Conservation (phyloP, 129 eudicot species). For the Chrysanthemum seticuspe region DNA sequence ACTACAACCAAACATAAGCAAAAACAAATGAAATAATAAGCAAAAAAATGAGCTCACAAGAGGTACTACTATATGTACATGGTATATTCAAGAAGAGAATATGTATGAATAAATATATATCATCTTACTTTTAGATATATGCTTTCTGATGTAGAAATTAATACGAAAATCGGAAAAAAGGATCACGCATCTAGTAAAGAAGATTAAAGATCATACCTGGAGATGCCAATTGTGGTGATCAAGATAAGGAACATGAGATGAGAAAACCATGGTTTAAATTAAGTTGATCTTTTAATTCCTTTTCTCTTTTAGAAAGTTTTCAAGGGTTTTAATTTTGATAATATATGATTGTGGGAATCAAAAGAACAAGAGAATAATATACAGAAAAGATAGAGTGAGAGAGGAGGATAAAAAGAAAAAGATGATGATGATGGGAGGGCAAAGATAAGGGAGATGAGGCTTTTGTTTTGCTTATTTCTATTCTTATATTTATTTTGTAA, state of each 20-base stretch:
- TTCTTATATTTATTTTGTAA: slow-evolving; percentile 26
- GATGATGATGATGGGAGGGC: slow-evolving; percentile 45
- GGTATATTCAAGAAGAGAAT: slow-evolving; percentile 56
- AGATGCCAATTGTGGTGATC: slow-evolving; percentile 77
- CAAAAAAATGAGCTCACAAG: slow-evolving; percentile 12
- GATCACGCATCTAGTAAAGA: slow-evolving; percentile 28
- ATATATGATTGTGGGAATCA: slow-evolving; percentile 51
- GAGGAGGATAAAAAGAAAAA: slow-evolving; percentile 36
- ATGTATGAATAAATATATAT: slow-evolving; percentile 42
- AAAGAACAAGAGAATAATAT: slow-evolving; percentile 46
- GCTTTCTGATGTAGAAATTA: slow-evolving; percentile 29
- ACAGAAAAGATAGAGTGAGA: slow-evolving; percentile 35
- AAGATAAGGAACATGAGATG: slow-evolving; percentile 58
- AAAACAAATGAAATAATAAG: neutral
- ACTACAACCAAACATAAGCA: slow-evolving; percentile 28
- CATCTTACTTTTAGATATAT: slow-evolving; percentile 26
- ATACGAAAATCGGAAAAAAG: slow-evolving; percentile 22
- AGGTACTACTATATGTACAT: slow-evolving; percentile 25
- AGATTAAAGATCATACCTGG: slow-evolving; percentile 55
- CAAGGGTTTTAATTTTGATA: slow-evolving; percentile 48
- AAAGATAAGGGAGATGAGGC: slow-evolving; percentile 49
- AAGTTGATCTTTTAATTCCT: slow-evolving; percentile 30
- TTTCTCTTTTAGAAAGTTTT: slow-evolving; percentile 55
- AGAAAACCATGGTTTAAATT: slow-evolving; percentile 56
- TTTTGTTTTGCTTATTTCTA: slow-evolving; percentile 34